These are phyloP conservation scores for Lotus japonicus DNA, from an alignment of 306 rosid species.

Conservation along the genomic window DNA sequence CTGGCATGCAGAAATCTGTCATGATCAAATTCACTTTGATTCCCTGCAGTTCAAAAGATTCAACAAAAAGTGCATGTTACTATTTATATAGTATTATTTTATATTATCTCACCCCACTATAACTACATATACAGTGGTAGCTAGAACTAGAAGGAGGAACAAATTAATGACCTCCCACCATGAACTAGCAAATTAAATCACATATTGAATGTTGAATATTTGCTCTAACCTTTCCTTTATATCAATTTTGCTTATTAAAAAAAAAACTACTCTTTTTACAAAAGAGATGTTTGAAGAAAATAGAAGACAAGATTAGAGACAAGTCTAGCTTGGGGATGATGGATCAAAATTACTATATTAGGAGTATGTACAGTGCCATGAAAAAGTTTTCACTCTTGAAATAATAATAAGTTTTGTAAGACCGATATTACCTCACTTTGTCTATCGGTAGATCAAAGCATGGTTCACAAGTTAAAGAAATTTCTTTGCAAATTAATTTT, in stretches of 20 bases:
- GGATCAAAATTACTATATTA: not conserved
- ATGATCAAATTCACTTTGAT: slow-evolving; percentile 91
- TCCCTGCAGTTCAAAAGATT: slow-evolving; percentile 44
- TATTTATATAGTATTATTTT: not conserved
- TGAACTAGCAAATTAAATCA: not conserved
- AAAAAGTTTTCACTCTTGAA: not conserved
- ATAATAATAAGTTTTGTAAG: too few relatives aligned
- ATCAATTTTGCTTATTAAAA: too few relatives aligned
- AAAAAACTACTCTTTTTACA: not conserved
- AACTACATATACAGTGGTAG: too few relatives aligned
- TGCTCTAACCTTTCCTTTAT: not conserved
- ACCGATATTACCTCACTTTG: too few relatives aligned
- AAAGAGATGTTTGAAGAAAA: not conserved
- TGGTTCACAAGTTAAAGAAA: too few relatives aligned
- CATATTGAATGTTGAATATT: not conserved
- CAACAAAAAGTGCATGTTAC: not conserved
- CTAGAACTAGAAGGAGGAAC: not conserved
- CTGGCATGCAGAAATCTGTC: slow-evolving; percentile 99
- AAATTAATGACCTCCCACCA: not conserved
- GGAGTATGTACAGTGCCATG: not conserved
- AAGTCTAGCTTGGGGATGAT: not conserved
- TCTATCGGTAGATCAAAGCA: too few relatives aligned
- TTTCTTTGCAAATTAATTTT: too few relatives aligned
- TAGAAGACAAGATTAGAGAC: not conserved
- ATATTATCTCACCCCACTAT: too few relatives aligned